Base-by-base conservation (phyloP, 1,139 yeast species). In the Pichia cactophila region DNA sequence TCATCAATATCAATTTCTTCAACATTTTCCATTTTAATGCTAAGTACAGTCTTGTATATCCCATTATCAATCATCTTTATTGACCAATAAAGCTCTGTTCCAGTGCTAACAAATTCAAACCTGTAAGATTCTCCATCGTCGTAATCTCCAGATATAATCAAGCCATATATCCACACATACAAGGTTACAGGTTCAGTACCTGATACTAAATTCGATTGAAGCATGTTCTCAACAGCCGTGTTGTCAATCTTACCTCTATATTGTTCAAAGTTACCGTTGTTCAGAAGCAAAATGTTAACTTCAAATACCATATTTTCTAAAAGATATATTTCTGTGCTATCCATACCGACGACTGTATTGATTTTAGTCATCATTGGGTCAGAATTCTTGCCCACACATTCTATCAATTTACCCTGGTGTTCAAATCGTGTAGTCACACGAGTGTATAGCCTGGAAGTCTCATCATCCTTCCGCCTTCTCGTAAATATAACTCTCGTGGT, bases 1-100 rank as follows among this genome's bases (percentile, higher is more conserved):
- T 51, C 54, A 26, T 51, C 54, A 11, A 51, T 9, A 17, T 51
- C 49, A 16, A 49, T 37, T 6, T 23, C 16, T 14, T 20, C 33
- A 16, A 28, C 6, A 36, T 33, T 46, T 3, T 5, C 10, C 11
- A 50, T 9, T 23, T 39, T 29, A 10, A 50, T 7, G 17, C 41
- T 49, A 4, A 44, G 10, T 3, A 49, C 7, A 4, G 41, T 36
- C 26, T 45, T 51, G 23, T 42, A 44, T 11, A 51, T 37, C 14
- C 52, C 54, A 16, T 12, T n/a, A 38, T 51, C 46, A 10, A 39
- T 28, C 4, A 46, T 5, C 23, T 42, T 41, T 5, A 51, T 39
- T 14, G 28, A 16, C 50, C 50, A 49, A 26, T 28, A 20, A 16
- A 33, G 2, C 1, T 20, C 37, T 5, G 37, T 29, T 14, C 33